Percentiles rank a stretch among this genome's conserved stretches.
These are phyloP conservation scores for Globisporangium megalacanthum DNA, from an alignment of 352 stramenopile species.

Conservation along the genomic window DNA sequence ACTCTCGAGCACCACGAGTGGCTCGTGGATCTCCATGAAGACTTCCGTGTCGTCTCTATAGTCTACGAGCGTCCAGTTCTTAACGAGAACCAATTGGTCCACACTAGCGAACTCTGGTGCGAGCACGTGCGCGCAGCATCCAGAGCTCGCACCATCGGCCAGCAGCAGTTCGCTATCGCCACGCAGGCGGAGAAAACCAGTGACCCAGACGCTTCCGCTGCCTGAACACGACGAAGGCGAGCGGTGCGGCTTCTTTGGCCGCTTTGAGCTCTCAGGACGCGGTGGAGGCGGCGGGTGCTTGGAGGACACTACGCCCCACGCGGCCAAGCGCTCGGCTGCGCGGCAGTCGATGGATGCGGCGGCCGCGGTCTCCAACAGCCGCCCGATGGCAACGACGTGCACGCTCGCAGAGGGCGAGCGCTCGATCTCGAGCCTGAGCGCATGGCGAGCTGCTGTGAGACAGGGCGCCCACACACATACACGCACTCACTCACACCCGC, in stretches of 20 bases:
- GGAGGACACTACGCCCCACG: too few species aligned
- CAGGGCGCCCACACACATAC: too few species aligned
- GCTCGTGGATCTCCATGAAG: constrained; percentile 4
- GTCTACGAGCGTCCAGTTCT: constrained; percentile 49
- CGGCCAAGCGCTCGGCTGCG: too few species aligned
- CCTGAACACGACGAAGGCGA: background rate
- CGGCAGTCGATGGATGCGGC: background rate
- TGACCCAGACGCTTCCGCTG: constrained; percentile 27
- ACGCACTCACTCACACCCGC: too few species aligned
- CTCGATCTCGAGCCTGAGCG: too few species aligned
- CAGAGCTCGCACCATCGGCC: constrained; percentile 19
- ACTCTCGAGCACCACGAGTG: constrained; percentile 40
- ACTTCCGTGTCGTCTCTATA: background rate
- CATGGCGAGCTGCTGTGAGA: too few species aligned
- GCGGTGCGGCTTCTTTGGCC: background rate
- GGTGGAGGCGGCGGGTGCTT: too few species aligned
- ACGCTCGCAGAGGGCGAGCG: background rate
- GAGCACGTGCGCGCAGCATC: constrained; percentile 29
- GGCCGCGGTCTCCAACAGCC: background rate
- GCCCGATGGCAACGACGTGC: background rate
- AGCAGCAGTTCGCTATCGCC: constrained; percentile 18
- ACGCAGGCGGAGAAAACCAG: constrained; percentile 33
- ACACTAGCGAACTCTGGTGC: constrained; percentile 27
- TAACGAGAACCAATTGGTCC: constrained; percentile 50
- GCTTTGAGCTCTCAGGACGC: background rate